Percentiles rank a stretch among this genome's conserved stretches.
These are phyloP conservation scores for Vaccinium darrowii DNA, from an alignment of 148 eudicot species.

Conservation along the genomic window DNA sequence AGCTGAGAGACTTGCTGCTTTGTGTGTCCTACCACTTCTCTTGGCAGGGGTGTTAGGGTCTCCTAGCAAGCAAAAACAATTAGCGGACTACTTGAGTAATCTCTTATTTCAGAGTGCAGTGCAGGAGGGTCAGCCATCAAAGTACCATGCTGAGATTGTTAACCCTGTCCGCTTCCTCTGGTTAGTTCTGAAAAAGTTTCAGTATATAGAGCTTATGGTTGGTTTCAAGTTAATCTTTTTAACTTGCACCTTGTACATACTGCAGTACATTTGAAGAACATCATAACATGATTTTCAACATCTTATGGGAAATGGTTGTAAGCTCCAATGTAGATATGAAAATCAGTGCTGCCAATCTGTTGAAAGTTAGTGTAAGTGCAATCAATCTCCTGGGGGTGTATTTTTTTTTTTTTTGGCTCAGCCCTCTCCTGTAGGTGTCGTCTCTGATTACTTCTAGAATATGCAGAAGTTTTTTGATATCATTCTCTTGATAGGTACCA, in stretches of 20 bases:
- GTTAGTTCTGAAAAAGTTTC: conserved; percentile 31
- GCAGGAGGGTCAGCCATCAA: conserved; percentile 28
- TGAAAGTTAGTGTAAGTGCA: conserved; percentile 76
- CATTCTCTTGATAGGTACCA: conserved; percentile 56
- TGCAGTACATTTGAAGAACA: conserved; percentile 76
- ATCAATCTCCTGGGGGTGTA: neutral
- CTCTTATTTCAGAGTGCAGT: conserved; percentile 57
- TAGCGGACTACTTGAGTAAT: conserved; percentile 68
- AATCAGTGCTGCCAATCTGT: conserved; percentile 72
- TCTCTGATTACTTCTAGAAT: neutral
- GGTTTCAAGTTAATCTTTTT: conserved; percentile 10
- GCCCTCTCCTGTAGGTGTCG: conserved; percentile 1
- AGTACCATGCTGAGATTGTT: conserved; percentile 48
- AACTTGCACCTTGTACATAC: conserved; percentile 13
- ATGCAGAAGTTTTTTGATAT: neutral
- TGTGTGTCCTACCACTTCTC: conserved; percentile 78
- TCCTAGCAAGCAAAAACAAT: conserved; percentile 65
- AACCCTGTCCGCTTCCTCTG: conserved; percentile 85
- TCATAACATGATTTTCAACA: conserved; percentile 50
- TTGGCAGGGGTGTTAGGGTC: conserved; percentile 86
- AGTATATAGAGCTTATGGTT: conserved; percentile 11
- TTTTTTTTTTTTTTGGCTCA: no score
- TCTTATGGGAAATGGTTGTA: conserved; percentile 95
- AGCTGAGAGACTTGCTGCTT: conserved; percentile 72
- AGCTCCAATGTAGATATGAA: conserved; percentile 76